These are phyloP conservation scores for Colletotrichum shisoi DNA, from an alignment of 2,329 filamentous ascomycete species.

Conservation along the genomic window DNA sequence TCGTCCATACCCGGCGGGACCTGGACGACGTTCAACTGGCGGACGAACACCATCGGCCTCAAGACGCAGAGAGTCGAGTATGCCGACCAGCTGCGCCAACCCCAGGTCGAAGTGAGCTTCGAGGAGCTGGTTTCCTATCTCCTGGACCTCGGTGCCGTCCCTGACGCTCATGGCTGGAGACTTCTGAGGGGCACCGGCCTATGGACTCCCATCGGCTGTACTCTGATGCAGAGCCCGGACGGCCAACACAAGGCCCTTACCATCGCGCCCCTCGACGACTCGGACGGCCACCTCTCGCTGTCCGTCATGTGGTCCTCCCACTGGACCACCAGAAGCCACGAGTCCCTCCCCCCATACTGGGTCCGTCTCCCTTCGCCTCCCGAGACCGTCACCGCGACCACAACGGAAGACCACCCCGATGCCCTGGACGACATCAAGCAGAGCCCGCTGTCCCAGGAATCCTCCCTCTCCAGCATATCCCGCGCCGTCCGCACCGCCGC, in stretches of 20 bases:
- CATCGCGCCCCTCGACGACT: constrained; percentile 65
- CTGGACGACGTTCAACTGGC: constrained; percentile 74
- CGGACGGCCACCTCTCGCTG: constrained; percentile 67
- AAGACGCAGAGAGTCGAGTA: constrained; percentile 71
- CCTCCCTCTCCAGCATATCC: constrained; percentile 50
- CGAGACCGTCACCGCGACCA: not conserved
- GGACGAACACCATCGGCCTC: constrained; percentile 66
- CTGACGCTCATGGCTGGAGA: constrained; percentile 66
- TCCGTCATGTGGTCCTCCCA: constrained; percentile 63
- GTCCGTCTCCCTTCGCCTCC: constrained; percentile 55
- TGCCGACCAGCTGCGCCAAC: constrained; percentile 62
- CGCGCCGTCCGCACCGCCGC: constrained; percentile 45
- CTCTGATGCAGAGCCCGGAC: constrained; percentile 63
- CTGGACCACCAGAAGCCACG: constrained; percentile 62
- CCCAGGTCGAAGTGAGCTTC: constrained; percentile 63
- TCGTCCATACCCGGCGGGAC: constrained; percentile 66
- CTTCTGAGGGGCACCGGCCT: constrained; percentile 64
- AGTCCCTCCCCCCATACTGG: constrained; percentile 68
- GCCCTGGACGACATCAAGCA: not conserved
- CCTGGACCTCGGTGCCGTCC: constrained; percentile 69
- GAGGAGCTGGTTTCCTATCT: constrained; percentile 69
- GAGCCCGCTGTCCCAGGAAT: constrained; percentile 38
- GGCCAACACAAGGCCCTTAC: constrained; percentile 59
- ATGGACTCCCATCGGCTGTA: constrained; percentile 68
- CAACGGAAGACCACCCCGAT: not conserved